phyloP scores from a whole-genome alignment of 352 stramenopile genomes.

The Globisporangium rhizosaccharum region DNA sequence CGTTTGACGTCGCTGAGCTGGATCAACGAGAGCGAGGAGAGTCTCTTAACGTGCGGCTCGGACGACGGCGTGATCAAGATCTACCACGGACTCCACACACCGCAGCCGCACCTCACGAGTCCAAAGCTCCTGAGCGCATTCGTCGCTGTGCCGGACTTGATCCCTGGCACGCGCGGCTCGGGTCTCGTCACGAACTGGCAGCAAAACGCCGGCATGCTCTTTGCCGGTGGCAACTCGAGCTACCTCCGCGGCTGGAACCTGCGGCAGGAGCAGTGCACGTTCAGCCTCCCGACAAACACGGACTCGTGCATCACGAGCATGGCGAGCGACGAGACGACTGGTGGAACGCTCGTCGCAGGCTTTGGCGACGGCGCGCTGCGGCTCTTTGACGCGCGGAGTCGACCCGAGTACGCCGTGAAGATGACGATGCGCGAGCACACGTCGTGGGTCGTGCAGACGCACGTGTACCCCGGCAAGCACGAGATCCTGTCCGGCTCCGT shows the following conservation, averaged over 20 bases:
- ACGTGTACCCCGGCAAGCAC: conserved; percentile 69
- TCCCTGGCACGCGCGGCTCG: conserved; percentile 85
- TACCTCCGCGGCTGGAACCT: conserved; percentile 95
- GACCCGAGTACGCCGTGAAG: conserved; percentile 60
- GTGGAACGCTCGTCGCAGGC: conserved; percentile 86
- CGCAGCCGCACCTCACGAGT: conserved; percentile 29
- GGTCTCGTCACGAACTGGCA: conserved; percentile 97
- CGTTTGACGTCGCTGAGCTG: conserved; percentile 93
- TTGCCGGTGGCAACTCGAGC: conserved; percentile 91
- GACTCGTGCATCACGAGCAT: conserved; percentile 91
- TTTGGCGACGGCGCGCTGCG: conserved; percentile 92
- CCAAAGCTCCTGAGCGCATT: conserved; percentile 92
- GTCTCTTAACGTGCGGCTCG: conserved; percentile 92
- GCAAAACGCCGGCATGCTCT: conserved; percentile 85
- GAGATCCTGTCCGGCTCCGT: conserved; percentile 94
- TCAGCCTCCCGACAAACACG: conserved; percentile 80
- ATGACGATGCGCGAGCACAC: conserved; percentile 88
- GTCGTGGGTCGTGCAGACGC: conserved; percentile 94
- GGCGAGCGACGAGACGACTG: conserved; percentile 65
- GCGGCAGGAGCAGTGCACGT: conserved; percentile 82
- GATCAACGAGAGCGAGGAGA: conserved; percentile 95
- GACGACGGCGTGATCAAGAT: conserved; percentile 96
- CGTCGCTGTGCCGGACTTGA: conserved; percentile 90
- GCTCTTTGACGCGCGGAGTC: conserved; percentile 92
- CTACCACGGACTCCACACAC: conserved; percentile 85